Evolutionary conservation across 345 rosid species (phyloP).

Genomic region (Combretum micranthum): DNA sequence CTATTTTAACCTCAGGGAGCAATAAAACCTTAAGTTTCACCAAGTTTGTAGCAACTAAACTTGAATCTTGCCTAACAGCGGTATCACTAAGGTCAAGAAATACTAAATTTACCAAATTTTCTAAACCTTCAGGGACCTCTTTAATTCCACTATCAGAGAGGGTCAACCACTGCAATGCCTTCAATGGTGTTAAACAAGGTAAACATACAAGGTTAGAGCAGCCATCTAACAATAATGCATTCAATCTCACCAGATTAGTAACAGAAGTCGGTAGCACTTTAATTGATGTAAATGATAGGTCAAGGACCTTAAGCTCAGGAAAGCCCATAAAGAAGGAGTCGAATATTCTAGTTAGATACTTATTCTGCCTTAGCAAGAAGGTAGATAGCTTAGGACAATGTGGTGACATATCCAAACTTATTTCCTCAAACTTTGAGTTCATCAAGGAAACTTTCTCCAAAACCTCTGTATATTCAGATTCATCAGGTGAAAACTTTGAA

Average conservation of each 20-base stretch:
- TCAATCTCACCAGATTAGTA: conserved; percentile 3
- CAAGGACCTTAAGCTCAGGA: conserved; percentile 12
- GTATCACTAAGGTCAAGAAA: conserved; percentile 3
- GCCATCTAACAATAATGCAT: neutral
- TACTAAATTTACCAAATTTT: conserved; percentile 3
- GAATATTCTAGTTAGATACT: neutral
- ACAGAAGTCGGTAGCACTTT: conserved; percentile 7
- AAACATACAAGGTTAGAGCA: neutral
- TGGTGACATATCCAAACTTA: neutral
- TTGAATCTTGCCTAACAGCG: neutral
- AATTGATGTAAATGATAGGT: conserved; percentile 2
- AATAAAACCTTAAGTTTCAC: neutral
- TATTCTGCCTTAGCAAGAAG: conserved; percentile 2
- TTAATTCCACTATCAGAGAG: neutral
- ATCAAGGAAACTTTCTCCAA: too few relatives aligned
- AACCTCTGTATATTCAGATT: too few relatives aligned
- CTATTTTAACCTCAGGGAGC: neutral
- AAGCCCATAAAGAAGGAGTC: conserved; percentile 6
- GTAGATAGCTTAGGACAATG: conserved; percentile 11
- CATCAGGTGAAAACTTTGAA: too few relatives aligned
- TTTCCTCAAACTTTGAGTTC: too few relatives aligned
- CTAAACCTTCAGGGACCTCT: conserved; percentile 17
- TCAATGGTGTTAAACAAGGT: conserved; percentile 10
- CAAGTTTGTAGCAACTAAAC: neutral
- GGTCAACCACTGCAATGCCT: conserved; percentile 11